phyloP scores from a whole-genome alignment of 805 yeast genomes.

The Yamadazyma phyllophila region DNA sequence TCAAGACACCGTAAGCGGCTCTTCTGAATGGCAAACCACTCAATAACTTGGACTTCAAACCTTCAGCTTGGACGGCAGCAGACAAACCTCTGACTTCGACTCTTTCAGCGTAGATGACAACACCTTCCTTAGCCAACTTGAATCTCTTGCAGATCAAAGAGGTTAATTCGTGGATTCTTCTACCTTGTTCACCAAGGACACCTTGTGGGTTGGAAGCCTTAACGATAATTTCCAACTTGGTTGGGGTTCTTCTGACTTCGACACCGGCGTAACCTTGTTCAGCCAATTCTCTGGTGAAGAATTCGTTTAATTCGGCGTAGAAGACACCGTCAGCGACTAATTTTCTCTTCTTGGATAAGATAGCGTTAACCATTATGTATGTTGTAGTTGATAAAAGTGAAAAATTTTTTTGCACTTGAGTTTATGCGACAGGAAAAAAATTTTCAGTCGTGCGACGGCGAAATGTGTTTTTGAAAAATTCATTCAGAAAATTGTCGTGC shows the following conservation, averaged over 20 bases:
- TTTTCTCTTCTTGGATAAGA: conserved; percentile 95
- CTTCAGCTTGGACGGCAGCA: conserved; percentile 99
- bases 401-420: conserved; percentile 8
- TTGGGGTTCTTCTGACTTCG: conserved; percentile 97
- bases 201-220: conserved; percentile 99
- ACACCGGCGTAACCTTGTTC: conserved; percentile 99
- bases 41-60: conserved; percentile 95
- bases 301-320: conserved; percentile 99
- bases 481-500: not conserved
- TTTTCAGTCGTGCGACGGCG: conserved; percentile 4
- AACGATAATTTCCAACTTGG: conserved; percentile 97
- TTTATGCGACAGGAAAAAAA: conserved; percentile 1
- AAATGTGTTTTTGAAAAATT: not conserved
- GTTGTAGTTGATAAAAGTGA: conserved; percentile 10
- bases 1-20: conserved; percentile 99
- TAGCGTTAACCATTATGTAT: conserved; percentile 36
- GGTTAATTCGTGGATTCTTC: conserved; percentile 98
- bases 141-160: conserved; percentile 98
- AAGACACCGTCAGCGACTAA: conserved; percentile 99
- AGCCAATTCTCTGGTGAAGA: conserved; percentile 99
- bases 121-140: conserved; percentile 90
- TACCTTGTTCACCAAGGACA: conserved; percentile 99
- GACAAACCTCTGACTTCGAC: conserved; percentile 99
- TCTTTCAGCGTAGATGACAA: conserved; percentile 96
- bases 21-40: conserved; percentile 99